Evolutionary conservation across 192 early-diverging fungal species (phyloP).

Genomic region (Backusella westeae): DNA sequence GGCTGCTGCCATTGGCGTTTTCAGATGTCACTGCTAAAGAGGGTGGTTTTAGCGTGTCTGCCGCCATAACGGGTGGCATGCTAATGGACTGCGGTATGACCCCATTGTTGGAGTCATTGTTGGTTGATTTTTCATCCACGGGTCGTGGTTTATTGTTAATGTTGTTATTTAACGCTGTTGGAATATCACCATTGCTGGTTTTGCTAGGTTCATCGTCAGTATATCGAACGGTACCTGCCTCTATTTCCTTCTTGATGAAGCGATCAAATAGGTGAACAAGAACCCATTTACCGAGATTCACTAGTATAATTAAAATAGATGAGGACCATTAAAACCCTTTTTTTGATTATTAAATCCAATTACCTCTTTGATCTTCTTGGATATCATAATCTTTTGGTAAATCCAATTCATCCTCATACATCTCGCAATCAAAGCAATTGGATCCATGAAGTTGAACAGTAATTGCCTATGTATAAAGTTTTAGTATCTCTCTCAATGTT

Average conservation of each 20-base stretch:
- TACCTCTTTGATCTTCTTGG: slow-evolving; percentile 75
- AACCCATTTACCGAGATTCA: slow-evolving; percentile 83
- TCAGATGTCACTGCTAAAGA: background rate
- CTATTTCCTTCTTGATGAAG: slow-evolving; percentile 41
- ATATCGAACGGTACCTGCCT: background rate
- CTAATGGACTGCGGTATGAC: background rate
- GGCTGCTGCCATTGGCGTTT: background rate
- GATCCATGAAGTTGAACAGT: slow-evolving; percentile 84
- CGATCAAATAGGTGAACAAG: slow-evolving; percentile 71
- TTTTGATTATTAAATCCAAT: background rate
- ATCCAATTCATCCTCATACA: slow-evolving; percentile 82
- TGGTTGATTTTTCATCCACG: background rate
- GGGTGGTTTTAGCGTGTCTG: background rate
- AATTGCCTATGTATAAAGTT: slow-evolving; percentile 44
- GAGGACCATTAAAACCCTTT: background rate
- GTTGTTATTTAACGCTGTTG: background rate
- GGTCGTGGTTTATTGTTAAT: background rate
- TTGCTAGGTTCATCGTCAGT: background rate
- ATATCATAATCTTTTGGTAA: slow-evolving; percentile 42
- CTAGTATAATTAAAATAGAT: slow-evolving; percentile 33
- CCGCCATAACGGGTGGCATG: background rate
- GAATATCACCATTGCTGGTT: background rate
- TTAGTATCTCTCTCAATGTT: background rate
- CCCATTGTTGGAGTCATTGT: background rate
- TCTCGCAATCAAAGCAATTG: slow-evolving; percentile 82